Evolutionary conservation across 2,329 filamentous ascomycete species (phyloP), one percentile per base, ranked within the genome.

Genomic region (Sordariomycetes sp.): DNA sequence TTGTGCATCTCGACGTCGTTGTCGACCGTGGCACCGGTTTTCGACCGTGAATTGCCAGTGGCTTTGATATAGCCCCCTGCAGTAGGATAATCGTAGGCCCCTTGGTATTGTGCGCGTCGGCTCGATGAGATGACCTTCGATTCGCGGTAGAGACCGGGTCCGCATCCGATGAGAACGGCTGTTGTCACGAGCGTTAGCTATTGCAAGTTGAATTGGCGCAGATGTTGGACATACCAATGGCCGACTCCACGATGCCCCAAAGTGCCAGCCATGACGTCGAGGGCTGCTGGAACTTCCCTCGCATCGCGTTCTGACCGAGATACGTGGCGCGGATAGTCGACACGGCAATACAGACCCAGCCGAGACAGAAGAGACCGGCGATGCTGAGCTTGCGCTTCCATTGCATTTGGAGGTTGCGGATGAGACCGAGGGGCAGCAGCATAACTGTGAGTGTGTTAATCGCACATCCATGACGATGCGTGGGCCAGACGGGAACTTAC

Each of bases 161-260:
- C 34, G 32, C 39, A 37, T 2, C 39, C 39, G 20, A 41, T 39
- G 17, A 41, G 34, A 11, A 41, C 36, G 27, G 39, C 39, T 41
- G n/a, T n/a, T n/a, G n/a, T n/a, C n/a, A n/a, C n/a, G n/a, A n/a
- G n/a, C n/a, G n/a, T n/a, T n/a, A n/a, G n/a, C n/a, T n/a, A n/a
- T n/a, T n/a, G n/a, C n/a, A n/a, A n/a, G n/a, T n/a, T n/a, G n/a
- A n/a, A n/a, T n/a, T n/a, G n/a, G n/a, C n/a, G n/a, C n/a, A n/a
- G n/a, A n/a, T n/a, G n/a, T n/a, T n/a, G 5, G 9, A 28, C 33
- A 4, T 34, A 39, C 36, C 39, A 14, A 41, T 37, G 16, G 28
- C 32, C 20, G 34, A 30, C 26, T 41, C 39, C 8, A 41, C 36
- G 7, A 41, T 39, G 5, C 26, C 39, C 39, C 36, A 37, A 6